phyloP scores from a whole-genome alignment of 1,284 basidiomycete species.

The Sparassis latifolia region DNA sequence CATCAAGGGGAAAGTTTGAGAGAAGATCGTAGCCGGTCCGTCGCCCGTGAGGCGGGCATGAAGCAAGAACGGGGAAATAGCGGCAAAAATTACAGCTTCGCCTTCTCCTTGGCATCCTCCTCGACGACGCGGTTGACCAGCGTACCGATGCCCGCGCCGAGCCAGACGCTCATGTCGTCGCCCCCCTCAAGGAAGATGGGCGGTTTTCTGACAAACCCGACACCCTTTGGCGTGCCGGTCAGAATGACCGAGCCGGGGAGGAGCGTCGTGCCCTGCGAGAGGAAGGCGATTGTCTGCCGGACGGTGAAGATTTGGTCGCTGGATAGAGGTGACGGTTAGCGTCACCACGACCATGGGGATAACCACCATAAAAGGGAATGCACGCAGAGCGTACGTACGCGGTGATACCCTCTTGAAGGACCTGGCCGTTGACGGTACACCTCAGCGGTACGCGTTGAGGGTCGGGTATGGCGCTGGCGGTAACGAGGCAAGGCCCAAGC shows the following conservation, averaged over 20 bases:
- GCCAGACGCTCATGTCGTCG: slow-evolving; percentile 64
- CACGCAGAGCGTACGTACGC: slow-evolving; percentile 34
- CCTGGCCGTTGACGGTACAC: slow-evolving; percentile 60
- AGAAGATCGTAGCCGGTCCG: no score
- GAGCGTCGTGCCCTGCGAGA: slow-evolving; percentile 84
- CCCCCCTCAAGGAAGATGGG: slow-evolving; percentile 69
- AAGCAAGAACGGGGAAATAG: no score
- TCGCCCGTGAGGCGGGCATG: no score
- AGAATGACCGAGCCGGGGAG: slow-evolving; percentile 77
- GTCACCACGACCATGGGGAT: no score
- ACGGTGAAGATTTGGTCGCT: slow-evolving; percentile 74
- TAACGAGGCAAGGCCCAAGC: slow-evolving; percentile 71
- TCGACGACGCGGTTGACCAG: slow-evolving; percentile 71
- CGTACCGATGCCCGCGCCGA: slow-evolving; percentile 64
- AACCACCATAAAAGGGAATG: no score
- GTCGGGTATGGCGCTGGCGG: slow-evolving; percentile 55
- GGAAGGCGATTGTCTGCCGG: slow-evolving; percentile 66
- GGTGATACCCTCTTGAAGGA: slow-evolving; percentile 72
- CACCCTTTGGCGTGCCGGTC: slow-evolving; percentile 73
- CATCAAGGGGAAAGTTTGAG: no score
- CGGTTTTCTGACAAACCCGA: slow-evolving; percentile 72
- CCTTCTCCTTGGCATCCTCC: slow-evolving; percentile 36
- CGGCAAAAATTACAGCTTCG: slow-evolving; percentile 32
- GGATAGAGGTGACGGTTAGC: not conserved
- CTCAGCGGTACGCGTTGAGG: slow-evolving; percentile 66